Evolutionary conservation across 306 rosid genomes (phyloP), one percentile per base, ranked within the genome.

Genomic region (Fragaria ananassa): DNA sequence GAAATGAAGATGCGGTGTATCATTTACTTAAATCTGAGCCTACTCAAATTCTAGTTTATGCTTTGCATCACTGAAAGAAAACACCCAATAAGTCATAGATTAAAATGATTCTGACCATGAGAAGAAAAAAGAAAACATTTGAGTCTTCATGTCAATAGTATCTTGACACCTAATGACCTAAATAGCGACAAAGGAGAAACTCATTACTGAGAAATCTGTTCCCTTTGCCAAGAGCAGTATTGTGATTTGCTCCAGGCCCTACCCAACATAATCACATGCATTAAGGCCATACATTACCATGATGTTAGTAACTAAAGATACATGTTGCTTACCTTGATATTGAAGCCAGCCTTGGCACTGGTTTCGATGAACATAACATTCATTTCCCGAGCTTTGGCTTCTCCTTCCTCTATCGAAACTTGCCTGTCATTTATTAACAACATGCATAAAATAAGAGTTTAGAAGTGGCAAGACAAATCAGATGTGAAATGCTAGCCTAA

Each of bases 291-390:
- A 29, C 31, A 29, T 29, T 29, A 29, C 31, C 31, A 29, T 29
- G 31, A 1, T 29, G 31, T 27, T 27, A 27, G 29, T 29, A 29
- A 29, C 31, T 29, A 21, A 62, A 44, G 42, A 41, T 15, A 67
- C 19, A 67, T 9, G 56, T 2, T 46, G 49, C 49, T 70, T 80
- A 93, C 98, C 91, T 90, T 93, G 77, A 90, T 93, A 84, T 93
- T 93, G 78, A 93, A 93, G 44, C 96, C 94, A 74, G 96, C 96
- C 81, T 93, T 93, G 79, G 98, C 98, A 86, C 91, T 93, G 68
- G 95, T 93, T 85, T 93, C 98, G 46, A 93, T 93, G 56, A 87
- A 91, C 96, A 93, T 89, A 65, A 91, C 96, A 50, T 90, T 89
- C 47, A 93, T 85, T 66, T 89, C 96, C 39, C 86, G 90, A 74